Conservation (phyloP, 2,329 filamentous ascomycete genomes). For the Penicillium brasilianum region DNA sequence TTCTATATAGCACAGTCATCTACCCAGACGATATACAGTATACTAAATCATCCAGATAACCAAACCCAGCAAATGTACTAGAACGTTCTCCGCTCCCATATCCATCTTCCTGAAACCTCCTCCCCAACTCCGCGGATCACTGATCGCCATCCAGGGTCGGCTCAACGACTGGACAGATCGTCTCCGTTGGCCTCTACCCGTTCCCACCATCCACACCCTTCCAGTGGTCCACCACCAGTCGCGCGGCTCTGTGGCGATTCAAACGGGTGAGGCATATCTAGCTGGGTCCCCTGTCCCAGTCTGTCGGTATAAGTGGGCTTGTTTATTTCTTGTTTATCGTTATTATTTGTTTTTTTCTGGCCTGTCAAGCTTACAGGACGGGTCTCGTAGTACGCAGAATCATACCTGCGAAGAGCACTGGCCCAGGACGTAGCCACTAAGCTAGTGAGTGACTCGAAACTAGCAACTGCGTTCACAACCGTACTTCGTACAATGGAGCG, state of each 20-base stretch:
- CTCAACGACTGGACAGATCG: slow-evolving; percentile 10
- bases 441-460: too few relatives aligned
- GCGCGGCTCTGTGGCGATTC: slow-evolving; percentile 26
- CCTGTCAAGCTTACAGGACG: not conserved
- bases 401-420: too few relatives aligned
- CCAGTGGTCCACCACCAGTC: not conserved
- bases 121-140: not conserved
- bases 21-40: too few relatives aligned
- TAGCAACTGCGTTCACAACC: too few relatives aligned
- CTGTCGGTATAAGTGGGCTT: not conserved
- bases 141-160: slow-evolving; percentile 10
- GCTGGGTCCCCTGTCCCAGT: slow-evolving; percentile 12
- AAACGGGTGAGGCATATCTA: slow-evolving; percentile 12
- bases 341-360: not conserved
- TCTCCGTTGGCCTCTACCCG: not conserved
- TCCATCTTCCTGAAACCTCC: not conserved
- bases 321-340: not conserved
- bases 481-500: not conserved
- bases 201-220: too few relatives aligned
- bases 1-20: too few relatives aligned
- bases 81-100: slow-evolving; percentile 2
- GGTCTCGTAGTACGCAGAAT: too few relatives aligned
- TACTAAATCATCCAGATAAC: too few relatives aligned
- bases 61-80: not conserved
- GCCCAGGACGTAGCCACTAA: too few relatives aligned